A percentile compares a stretch with the other conserved stretches of the same genome.
phyloP scores from a whole-genome alignment of 352 stramenopile species.

The Phytophthora chlamydospora region DNA sequence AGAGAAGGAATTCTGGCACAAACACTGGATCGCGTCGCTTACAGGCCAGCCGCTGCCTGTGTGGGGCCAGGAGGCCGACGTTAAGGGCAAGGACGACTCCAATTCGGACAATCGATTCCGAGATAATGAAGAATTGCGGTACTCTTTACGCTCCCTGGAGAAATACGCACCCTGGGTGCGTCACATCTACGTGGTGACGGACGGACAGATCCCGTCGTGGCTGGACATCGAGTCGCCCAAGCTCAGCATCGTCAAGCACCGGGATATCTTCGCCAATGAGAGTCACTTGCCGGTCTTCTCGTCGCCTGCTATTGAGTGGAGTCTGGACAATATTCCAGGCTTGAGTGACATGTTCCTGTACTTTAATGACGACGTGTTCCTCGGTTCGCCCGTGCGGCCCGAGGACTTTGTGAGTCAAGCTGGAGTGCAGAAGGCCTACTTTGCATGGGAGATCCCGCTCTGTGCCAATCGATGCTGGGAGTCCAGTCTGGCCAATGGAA shows the following conservation, averaged over 20 bases:
- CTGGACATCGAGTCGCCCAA: constrained; percentile 86
- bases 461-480: constrained; percentile 86
- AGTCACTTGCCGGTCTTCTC: constrained; percentile 93
- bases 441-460: constrained; percentile 93
- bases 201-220: constrained; percentile 95
- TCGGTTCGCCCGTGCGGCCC: constrained; percentile 85
- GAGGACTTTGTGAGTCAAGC: constrained; percentile 92
- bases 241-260: constrained; percentile 90
- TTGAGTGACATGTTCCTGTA: constrained; percentile 95
- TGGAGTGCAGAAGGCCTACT: constrained; percentile 91
- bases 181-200: constrained; percentile 94
- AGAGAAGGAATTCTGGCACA: constrained; percentile 90
- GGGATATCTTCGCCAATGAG: constrained; percentile 90
- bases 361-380: constrained; percentile 97
- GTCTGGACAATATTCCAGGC: constrained; percentile 93
- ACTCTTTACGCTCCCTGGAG: constrained; percentile 92
- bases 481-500: constrained; percentile 75
- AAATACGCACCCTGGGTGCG: constrained; percentile 96
- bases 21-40: constrained; percentile 88
- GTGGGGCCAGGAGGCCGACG: constrained; percentile 41
- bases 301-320: constrained; percentile 94
- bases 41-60: constrained; percentile 78
- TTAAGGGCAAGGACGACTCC: constrained; percentile 71
- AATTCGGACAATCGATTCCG: constrained; percentile 93
- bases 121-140: constrained; percentile 95